Evolutionary conservation across 306 rosid species (phyloP).

Genomic region (Sechiopsis laciniata): DNA sequence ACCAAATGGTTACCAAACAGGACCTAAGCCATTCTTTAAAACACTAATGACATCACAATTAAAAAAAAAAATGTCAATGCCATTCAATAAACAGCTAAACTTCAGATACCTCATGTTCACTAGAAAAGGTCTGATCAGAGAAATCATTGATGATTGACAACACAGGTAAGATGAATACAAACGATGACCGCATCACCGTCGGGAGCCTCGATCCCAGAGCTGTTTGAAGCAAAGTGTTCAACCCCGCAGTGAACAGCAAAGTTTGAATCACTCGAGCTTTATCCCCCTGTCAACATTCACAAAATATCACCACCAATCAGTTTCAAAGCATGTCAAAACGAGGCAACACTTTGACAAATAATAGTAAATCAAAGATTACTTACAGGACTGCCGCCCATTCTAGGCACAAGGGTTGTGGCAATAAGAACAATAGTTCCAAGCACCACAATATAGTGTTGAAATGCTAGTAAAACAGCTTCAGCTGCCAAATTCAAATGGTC

Average conservation of each 20-base stretch:
- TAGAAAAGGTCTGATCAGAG: slow-evolving; percentile 36
- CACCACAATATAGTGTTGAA: slow-evolving; percentile 95
- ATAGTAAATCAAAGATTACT: slow-evolving; percentile 25
- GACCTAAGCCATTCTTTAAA: background rate
- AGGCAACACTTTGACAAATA: background rate
- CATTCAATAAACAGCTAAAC: background rate
- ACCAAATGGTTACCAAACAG: too few relatives aligned
- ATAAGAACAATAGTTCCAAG: slow-evolving; percentile 84
- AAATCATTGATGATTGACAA: slow-evolving; percentile 61
- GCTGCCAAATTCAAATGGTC: slow-evolving; percentile 40
- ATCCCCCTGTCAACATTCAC: slow-evolving; percentile 51
- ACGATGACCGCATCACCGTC: slow-evolving; percentile 66
- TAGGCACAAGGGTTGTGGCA: slow-evolving; percentile 60
- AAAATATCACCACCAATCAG: background rate
- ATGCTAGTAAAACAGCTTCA: slow-evolving; percentile 56
- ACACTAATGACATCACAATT: background rate
- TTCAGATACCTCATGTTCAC: slow-evolving; percentile 58
- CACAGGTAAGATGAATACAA: slow-evolving; percentile 60
- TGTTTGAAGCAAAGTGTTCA: slow-evolving; percentile 79
- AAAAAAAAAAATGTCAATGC: background rate
- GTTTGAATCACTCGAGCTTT: slow-evolving; percentile 89
- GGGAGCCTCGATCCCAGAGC: slow-evolving; percentile 86
- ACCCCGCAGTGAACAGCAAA: slow-evolving; percentile 67
- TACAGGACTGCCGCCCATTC: slow-evolving; percentile 87
- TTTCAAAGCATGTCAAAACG: background rate